Evolutionary conservation across 352 stramenopile genomes (phyloP), one percentile per base, ranked within the genome.

Genomic region (Thalassiosira delicatula): DNA sequence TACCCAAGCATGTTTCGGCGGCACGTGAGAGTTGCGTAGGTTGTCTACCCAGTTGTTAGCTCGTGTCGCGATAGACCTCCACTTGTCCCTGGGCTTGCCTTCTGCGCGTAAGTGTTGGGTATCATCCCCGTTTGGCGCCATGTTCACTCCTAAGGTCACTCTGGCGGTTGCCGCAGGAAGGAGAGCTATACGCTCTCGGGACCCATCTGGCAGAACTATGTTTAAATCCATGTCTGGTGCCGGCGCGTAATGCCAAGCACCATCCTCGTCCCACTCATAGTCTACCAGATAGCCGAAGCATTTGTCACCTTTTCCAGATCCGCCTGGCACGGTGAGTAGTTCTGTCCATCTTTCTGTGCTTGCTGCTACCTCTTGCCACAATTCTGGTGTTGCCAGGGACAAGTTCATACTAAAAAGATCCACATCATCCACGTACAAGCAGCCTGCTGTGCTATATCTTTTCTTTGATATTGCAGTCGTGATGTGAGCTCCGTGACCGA

Each of bases 261-360:
- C 42, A 33, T 29, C 70, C 0, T 51, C 33, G 4, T 59, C 14
- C 14, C 30, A 68, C 32, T 59, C 32, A 53, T 69, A 77, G 25
- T 69, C 53, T 2, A 69, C 54, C 51, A 59, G 5, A n/a, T 78
- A 62, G 3, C 17, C 51, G 35, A 59, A 76, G 9, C 51, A 35
- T 17, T 76, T 76, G 0, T 30, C 5, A 17, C 9, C 53, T 9
- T 70, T 59, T 25, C 21, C 3, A 37, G 40, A 2, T 5, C 40
- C 40, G 1, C 40, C 37, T 19, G 37, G 3, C 3, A 19, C 23
- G 9, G 14, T 25, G 14, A 70, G 40, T 8, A 70, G 40, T 4
- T 57, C 27, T 1, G 21, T 23, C 40, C 37, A 59, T 1, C n/a
- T 25, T 3, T 29, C 21, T 3, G 19, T 67, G 9, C 29, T 14